A percentile compares a stretch with the other conserved stretches of the same genome.
Evolutionary conservation across 192 early-diverging fungal species (phyloP).

Genomic region (Podila clonocystis): DNA sequence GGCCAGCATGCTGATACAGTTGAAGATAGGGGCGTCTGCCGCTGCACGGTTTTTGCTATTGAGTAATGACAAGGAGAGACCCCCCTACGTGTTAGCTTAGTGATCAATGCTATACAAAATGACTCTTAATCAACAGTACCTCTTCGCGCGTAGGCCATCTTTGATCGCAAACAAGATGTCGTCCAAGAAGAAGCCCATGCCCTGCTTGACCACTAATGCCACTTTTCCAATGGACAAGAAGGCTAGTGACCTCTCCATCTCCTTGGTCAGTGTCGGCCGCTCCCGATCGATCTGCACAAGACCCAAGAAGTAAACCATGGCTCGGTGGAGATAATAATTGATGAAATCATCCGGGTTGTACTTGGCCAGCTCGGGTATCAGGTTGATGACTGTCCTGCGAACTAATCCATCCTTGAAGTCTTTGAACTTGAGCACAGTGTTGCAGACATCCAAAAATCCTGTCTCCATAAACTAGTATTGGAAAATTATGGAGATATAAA

Average conservation of each 20-base stretch:
- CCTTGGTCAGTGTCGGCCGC: conserved; percentile 46
- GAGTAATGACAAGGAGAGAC: neutral
- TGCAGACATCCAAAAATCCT: conserved; percentile 78
- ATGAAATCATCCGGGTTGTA: conserved; percentile 80
- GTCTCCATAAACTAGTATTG: conserved; percentile 80
- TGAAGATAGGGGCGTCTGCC: conserved; percentile 70
- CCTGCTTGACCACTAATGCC: conserved; percentile 79
- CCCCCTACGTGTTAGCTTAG: neutral
- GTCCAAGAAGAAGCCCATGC: conserved; percentile 82
- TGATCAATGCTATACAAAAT: neutral
- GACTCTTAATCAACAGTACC: conserved; percentile 51
- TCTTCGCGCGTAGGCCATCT: conserved; percentile 74
- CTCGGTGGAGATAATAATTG: conserved; percentile 73
- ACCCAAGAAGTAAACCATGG: conserved; percentile 77
- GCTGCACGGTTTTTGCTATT: conserved; percentile 52
- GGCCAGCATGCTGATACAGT: conserved; percentile 90
- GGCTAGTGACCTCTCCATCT: conserved; percentile 56
- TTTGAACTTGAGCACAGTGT: conserved; percentile 78
- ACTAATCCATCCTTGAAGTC: conserved; percentile 82
- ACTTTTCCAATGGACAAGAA: conserved; percentile 89
- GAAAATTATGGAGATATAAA: neutral
- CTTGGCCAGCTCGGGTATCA: conserved; percentile 84
- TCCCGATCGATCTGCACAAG: conserved; percentile 76
- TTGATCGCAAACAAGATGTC: conserved; percentile 78
- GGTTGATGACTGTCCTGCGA: conserved; percentile 79